Percentiles rank a stretch among this genome's conserved stretches.
phyloP scores from a whole-genome alignment of 495 filamentous ascomycete genomes.

The Penicillium egyptiacum region DNA sequence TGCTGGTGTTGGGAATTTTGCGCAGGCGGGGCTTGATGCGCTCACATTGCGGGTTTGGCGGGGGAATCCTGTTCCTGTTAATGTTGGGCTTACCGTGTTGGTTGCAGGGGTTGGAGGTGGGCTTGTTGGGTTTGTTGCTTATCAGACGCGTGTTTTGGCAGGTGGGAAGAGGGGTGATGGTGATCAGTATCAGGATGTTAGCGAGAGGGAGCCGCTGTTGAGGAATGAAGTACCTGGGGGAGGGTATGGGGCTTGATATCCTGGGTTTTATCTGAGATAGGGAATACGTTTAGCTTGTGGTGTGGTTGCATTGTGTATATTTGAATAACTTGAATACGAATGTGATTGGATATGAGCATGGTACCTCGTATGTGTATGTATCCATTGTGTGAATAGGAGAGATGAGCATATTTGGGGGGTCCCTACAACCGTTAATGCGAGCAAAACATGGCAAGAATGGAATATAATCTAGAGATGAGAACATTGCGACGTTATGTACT shows the following conservation, averaged over 20 bases:
- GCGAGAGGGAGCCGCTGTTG: slow-evolving; percentile 19
- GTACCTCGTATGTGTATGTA: too few relatives aligned
- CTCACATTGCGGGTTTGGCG: slow-evolving; percentile 71
- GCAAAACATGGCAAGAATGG: too few relatives aligned
- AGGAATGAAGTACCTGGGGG: not conserved
- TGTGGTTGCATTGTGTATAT: not conserved
- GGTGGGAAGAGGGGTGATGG: not conserved
- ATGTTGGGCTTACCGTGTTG: slow-evolving; percentile 61
- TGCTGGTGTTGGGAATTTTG: slow-evolving; percentile 84
- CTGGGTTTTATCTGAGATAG: not conserved
- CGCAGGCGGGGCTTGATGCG: slow-evolving; percentile 78
- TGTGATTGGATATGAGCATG: not conserved
- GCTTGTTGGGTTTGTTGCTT: slow-evolving; percentile 60
- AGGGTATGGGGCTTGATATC: slow-evolving; percentile 9
- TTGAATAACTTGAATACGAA: not conserved
- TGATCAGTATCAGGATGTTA: not conserved
- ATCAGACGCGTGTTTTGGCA: slow-evolving; percentile 5
- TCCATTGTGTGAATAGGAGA: too few relatives aligned
- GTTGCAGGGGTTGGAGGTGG: slow-evolving; percentile 59
- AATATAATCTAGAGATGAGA: not conserved
- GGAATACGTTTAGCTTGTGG: not conserved
- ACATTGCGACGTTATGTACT: not conserved
- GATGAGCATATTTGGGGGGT: too few relatives aligned
- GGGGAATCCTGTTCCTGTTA: slow-evolving; percentile 76
- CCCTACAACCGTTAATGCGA: too few relatives aligned